Conservation (phyloP, 768 basidiomycete species). For the Calocybe cyanea region DNA sequence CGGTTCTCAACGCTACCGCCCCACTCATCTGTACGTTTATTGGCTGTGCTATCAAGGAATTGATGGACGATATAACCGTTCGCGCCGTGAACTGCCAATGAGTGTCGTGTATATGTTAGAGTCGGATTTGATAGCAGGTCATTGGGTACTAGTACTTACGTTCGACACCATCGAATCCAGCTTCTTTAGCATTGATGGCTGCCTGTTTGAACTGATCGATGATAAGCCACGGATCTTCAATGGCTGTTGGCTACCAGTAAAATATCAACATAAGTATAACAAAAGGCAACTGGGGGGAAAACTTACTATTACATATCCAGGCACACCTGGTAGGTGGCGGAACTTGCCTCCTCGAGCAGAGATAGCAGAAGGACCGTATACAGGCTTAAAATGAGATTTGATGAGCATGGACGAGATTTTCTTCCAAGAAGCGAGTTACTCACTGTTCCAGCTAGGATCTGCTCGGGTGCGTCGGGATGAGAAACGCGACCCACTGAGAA, state of each 20-base stretch:
- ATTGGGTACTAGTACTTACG: too few relatives aligned
- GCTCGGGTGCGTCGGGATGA: constrained; percentile 34
- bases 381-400: constrained; percentile 29
- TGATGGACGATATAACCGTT: too few relatives aligned
- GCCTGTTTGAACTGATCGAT: constrained; percentile 39
- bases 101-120: too few relatives aligned
- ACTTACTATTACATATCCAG: constrained; percentile 38
- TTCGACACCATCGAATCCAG: too few relatives aligned
- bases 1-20: too few relatives aligned
- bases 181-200: constrained; percentile 45
- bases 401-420: not conserved
- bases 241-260: constrained; percentile 30
- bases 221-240: constrained; percentile 38
- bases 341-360: constrained; percentile 39
- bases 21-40: too few relatives aligned
- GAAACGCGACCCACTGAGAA: constrained; percentile 29
- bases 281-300: not conserved
- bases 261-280: not conserved
- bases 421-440: not conserved
- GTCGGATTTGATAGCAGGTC: too few relatives aligned
- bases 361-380: constrained; percentile 43
- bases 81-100: too few relatives aligned
- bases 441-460: constrained; percentile 31
- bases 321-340: constrained; percentile 31
- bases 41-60: too few relatives aligned